Evolutionary conservation across 2,329 filamentous ascomycete genomes (phyloP).

Genomic region (Phaeosphaeriaceae sp.): DNA sequence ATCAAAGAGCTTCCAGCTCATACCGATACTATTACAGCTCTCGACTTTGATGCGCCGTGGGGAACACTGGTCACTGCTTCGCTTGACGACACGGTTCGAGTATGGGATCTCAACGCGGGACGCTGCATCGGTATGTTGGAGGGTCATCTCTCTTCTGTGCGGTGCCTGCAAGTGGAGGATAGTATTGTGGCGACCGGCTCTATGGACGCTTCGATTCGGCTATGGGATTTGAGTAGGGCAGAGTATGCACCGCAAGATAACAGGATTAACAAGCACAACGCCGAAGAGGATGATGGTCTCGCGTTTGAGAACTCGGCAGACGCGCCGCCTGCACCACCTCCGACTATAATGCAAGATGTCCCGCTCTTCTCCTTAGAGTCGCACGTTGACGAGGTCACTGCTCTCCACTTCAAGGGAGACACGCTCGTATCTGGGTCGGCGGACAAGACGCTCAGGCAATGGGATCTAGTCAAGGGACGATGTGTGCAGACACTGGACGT

Average conservation of each 20-base stretch:
- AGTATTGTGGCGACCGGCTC: constrained; percentile 95
- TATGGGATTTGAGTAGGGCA: constrained; percentile 93
- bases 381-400: constrained; percentile 93
- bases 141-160: constrained; percentile 92
- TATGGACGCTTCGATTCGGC: constrained; percentile 88
- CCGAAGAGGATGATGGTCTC: constrained; percentile 61
- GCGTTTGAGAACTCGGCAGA: constrained; percentile 76
- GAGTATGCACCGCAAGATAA: constrained; percentile 77
- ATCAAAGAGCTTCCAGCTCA: constrained; percentile 92
- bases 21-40: constrained; percentile 82
- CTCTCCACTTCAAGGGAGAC: constrained; percentile 86
- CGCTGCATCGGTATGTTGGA: constrained; percentile 91
- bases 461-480: constrained; percentile 96
- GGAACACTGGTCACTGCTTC: constrained; percentile 92
- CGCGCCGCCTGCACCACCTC: constrained; percentile 70
- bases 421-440: constrained; percentile 93
- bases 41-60: constrained; percentile 98
- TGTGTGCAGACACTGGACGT: constrained; percentile 98
- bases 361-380: constrained; percentile 86
- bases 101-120: constrained; percentile 95
- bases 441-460: constrained; percentile 96
- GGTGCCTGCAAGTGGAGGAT: constrained; percentile 91
- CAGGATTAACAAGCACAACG: constrained; percentile 54
- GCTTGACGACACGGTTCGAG: constrained; percentile 89
- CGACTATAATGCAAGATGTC: constrained; percentile 86